Percentiles rank a stretch among this genome's conserved stretches.
Conservation (phyloP, 169 alveolate genomes). For the Plasmodium chabaudi region DNA sequence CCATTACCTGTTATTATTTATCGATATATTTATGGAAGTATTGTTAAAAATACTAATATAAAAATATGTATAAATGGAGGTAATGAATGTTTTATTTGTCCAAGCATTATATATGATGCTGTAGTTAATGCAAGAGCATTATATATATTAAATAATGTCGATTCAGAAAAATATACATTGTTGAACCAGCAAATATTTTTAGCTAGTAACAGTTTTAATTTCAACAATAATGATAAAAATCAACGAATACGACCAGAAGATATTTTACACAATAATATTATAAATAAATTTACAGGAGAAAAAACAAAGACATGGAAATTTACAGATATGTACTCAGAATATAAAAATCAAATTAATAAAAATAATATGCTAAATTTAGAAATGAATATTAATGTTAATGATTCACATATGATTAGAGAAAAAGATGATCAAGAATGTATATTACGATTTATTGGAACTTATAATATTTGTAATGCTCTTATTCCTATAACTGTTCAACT, state of each 20-base stretch:
- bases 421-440: conserved; percentile 73
- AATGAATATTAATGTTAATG: conserved; percentile 65
- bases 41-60: conserved; percentile 82
- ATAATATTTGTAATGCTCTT: conserved; percentile 47
- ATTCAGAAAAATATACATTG: conserved; percentile 59
- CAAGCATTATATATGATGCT: conserved; percentile 71
- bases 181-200: conserved; percentile 48
- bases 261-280: conserved; percentile 57
- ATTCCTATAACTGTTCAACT: conserved; percentile 59
- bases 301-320: conserved; percentile 21
- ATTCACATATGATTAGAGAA: conserved; percentile 38
- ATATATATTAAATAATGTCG: conserved; percentile 60
- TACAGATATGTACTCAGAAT: conserved; percentile 36
- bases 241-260: conserved; percentile 28
- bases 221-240: conserved; percentile 17
- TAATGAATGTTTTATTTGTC: conserved; percentile 71
- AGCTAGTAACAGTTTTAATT: conserved; percentile 46
- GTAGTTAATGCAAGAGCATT: conserved; percentile 64
- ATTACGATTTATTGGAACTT: conserved; percentile 54
- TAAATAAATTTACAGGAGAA: conserved; percentile 19
- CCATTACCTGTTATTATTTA: conserved; percentile 83
- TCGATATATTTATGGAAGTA: conserved; percentile 81
- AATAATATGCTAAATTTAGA: conserved; percentile 67
- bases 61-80: conserved; percentile 86
- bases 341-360: conserved; percentile 64